Evolutionary conservation across 179 eudicot genomes (phyloP).

Genomic region (Gypsophila paniculata): DNA sequence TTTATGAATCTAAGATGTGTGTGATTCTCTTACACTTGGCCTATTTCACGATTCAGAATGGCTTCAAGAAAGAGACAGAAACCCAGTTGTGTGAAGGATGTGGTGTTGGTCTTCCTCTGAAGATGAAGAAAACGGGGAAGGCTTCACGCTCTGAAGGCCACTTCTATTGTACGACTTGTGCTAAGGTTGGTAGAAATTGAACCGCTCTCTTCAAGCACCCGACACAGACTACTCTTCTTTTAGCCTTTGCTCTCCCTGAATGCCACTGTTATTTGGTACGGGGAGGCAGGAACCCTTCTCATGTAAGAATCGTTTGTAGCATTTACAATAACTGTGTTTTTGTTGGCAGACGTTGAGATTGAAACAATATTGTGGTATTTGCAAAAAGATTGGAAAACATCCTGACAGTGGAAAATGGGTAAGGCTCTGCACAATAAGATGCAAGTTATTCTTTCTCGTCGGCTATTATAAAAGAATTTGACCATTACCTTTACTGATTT

Average conservation of each 20-base stretch:
- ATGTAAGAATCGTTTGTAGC: conserved; percentile 6
- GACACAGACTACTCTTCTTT: neutral
- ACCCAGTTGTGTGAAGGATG: conserved; percentile 68
- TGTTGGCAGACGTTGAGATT: conserved; percentile 61
- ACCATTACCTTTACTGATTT: conserved; percentile 14
- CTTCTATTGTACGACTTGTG: conserved; percentile 70
- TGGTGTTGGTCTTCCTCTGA: conserved; percentile 52
- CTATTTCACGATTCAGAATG: conserved; percentile 39
- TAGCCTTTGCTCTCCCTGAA: conserved; percentile 3
- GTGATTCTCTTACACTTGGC: conserved; percentile 3
- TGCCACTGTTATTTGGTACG: neutral
- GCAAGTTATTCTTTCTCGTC: neutral
- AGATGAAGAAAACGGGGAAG: conserved; percentile 43
- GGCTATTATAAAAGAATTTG: conserved; percentile 2
- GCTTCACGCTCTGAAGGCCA: conserved; percentile 46
- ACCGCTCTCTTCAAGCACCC: neutral
- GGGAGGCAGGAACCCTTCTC: conserved; percentile 7
- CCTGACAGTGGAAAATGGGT: conserved; percentile 92
- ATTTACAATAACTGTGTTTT: conserved; percentile 19
- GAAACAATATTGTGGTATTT: conserved; percentile 86
- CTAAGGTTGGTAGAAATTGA: conserved; percentile 58
- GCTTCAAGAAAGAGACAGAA: conserved; percentile 29
- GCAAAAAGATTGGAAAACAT: conserved; percentile 82
- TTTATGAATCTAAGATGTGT: neutral
- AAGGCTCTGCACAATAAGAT: conserved; percentile 27